Base-by-base conservation (phyloP, 2,329 filamentous ascomycete genomes). In the Neofusicoccum parvum region DNA sequence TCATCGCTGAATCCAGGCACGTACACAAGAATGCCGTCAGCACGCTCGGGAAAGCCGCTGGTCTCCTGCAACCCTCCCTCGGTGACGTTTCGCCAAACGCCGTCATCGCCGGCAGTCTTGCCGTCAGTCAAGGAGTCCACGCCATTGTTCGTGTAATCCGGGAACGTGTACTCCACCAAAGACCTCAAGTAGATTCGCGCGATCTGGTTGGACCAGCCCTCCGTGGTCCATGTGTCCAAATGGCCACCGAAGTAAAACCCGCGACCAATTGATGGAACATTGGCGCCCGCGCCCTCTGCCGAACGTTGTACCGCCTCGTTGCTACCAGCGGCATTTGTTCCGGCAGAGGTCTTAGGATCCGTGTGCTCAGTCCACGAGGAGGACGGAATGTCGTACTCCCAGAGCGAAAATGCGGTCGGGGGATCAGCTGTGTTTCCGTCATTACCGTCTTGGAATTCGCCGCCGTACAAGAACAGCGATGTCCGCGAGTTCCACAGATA, bases 181-280 rank as follows among this genome's bases (percentile, higher is more conserved):
- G 88, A 91, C 77, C 89, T 92, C 49, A 94, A 78, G 73, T 93
- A 94, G 0, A 92, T 80, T 5, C 90, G 82, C 0, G 81, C 77
- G 23, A 87, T 81, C 62, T 86, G 83, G 59, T 85, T 84, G n/a
- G 87, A 88, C 91, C 91, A 93, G 12, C 87, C 90, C 68, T 82
- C 75, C 1, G 86, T 87, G 0, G 85, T 88, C 67, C 85, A 84
- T 32, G 80, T 82, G 73, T 94, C 90, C 5, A 91, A 79, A 75
- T 93, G 91, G 0, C 91, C 91, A 32, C 90, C 91, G 76, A 94
- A 94, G 74, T 92, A 94, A 82, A 88, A 94, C 37, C 89, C 91
- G 53, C 89, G 78, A 0, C 90, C 90, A 0, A 92, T 78, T 63
- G 88, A 86, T 0, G 89, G 86, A 0, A 93, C 87, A 34, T 87